These are phyloP conservation scores for Aureobasidium namibiae DNA, from an alignment of 2,329 filamentous ascomycete species.

Conservation along the genomic window DNA sequence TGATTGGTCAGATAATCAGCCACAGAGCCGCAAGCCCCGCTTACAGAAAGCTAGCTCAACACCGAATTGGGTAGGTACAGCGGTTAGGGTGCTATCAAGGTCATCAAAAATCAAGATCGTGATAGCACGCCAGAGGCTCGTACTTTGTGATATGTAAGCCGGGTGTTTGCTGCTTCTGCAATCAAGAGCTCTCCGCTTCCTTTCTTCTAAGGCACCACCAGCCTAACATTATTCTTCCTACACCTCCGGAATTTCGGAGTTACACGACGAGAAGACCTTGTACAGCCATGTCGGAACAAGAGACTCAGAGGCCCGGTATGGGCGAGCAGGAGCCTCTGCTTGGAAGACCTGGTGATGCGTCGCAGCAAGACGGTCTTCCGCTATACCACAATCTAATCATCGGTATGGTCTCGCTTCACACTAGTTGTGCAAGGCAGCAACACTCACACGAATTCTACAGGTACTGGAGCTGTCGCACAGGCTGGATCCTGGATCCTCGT, in stretches of 20 bases:
- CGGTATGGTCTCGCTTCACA: constrained; percentile 41
- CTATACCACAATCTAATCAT: constrained; percentile 65
- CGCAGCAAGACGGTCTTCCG: constrained; percentile 56
- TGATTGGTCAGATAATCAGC: not conserved
- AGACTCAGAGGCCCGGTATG: constrained; percentile 30
- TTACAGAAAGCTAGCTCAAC: not conserved
- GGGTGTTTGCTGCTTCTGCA: not conserved
- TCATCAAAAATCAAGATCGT: not conserved
- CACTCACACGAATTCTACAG: constrained; percentile 37
- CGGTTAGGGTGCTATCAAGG: not conserved
- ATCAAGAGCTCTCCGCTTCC: not conserved
- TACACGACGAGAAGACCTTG: not conserved
- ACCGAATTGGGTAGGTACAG: constrained; percentile 2
- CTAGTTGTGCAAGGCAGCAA: not conserved
- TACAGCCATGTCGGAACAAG: constrained; percentile 41
- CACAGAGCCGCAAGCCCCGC: constrained; percentile 3
- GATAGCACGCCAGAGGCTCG: not conserved
- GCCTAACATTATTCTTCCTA: not conserved
- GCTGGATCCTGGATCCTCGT: constrained; percentile 67
- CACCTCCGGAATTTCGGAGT: not conserved
- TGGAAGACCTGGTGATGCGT: constrained; percentile 62
- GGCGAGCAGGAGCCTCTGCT: constrained; percentile 63
- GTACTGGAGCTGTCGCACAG: constrained; percentile 75
- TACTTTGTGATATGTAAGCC: not conserved
- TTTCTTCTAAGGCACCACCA: not conserved